These are phyloP conservation scores for Capronia americana DNA, from an alignment of 2,329 filamentous ascomycete species.

Conservation along the genomic window DNA sequence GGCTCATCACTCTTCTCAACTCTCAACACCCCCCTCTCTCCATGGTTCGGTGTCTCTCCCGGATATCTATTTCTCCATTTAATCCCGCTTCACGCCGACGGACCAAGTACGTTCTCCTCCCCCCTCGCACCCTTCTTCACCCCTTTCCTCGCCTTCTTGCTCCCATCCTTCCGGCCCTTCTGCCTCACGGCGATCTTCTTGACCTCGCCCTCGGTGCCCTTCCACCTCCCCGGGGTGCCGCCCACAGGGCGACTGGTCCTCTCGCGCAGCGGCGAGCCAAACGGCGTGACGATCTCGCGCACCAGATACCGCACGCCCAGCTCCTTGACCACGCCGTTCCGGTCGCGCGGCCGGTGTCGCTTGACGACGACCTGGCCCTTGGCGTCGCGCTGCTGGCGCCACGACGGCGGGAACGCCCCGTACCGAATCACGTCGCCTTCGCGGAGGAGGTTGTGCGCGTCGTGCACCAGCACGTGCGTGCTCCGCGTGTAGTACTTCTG, in stretches of 20 bases:
- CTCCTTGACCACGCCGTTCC: constrained; percentile 14
- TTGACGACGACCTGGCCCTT: constrained; percentile 22
- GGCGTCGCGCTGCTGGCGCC: constrained; percentile 22
- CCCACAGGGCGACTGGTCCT: constrained; percentile 20
- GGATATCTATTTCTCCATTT: too few relatives aligned
- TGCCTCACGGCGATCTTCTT: constrained; percentile 21
- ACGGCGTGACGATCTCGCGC: constrained; percentile 36
- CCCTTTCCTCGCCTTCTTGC: constrained; percentile 9
- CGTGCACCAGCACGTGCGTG: constrained; percentile 36
- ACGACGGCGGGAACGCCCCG: constrained; percentile 29
- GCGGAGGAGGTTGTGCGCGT: constrained; percentile 33
- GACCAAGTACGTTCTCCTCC: too few relatives aligned
- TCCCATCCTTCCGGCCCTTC: constrained; percentile 15
- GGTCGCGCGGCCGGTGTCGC: constrained; percentile 12
- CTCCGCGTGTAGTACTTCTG: constrained; percentile 36
- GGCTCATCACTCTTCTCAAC: background rate
- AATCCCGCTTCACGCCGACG: too few relatives aligned
- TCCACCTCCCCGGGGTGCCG: constrained; percentile 23
- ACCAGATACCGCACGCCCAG: constrained; percentile 31
- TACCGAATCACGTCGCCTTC: constrained; percentile 39
- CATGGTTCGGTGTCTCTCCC: too few relatives aligned
- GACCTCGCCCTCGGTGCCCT: constrained; percentile 27
- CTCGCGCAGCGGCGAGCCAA: constrained; percentile 33
- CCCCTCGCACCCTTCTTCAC: background rate
- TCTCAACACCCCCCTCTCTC: too few relatives aligned